These are phyloP conservation scores for Pseudopithomyces chartarum DNA, from an alignment of 2,329 filamentous ascomycete genomes.

Conservation along the genomic window DNA sequence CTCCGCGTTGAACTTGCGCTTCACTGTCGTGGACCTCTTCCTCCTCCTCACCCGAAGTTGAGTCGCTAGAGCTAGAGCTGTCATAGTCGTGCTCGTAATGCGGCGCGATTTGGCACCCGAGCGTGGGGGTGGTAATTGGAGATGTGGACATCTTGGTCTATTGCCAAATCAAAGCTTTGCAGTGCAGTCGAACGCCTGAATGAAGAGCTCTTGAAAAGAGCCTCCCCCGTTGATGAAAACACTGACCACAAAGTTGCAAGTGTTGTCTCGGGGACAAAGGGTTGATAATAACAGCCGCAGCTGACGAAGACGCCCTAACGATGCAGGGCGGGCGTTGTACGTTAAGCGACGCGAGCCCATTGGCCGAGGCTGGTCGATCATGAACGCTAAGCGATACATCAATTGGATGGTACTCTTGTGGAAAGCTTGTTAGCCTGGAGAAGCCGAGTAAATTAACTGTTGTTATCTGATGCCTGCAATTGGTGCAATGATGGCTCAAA, in stretches of 20 bases:
- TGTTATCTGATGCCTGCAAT: background rate
- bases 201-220: background rate
- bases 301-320: background rate
- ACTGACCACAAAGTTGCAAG: background rate
- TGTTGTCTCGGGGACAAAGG: background rate
- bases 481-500: too few species aligned
- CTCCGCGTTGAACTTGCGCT: conserved; percentile 3
- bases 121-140: conserved; percentile 2
- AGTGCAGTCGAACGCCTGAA: too few species aligned
- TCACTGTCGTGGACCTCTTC: conserved; percentile 8
- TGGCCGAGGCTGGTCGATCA: background rate
- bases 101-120: conserved; percentile 36
- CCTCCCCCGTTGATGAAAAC: too few species aligned
- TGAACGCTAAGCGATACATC: background rate
- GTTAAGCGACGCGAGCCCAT: background rate
- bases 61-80: conserved; percentile 14
- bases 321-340: background rate
- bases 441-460: background rate
- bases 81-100: conserved; percentile 23
- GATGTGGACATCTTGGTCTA: conserved; percentile 19
- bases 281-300: background rate
- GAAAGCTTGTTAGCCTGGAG: background rate
- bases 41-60: conserved; percentile 1
- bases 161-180: background rate
- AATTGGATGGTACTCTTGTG: background rate